Base-by-base conservation (phyloP, 2,329 filamentous ascomycete species). In the Aaosphaeria pasadenensis region DNA sequence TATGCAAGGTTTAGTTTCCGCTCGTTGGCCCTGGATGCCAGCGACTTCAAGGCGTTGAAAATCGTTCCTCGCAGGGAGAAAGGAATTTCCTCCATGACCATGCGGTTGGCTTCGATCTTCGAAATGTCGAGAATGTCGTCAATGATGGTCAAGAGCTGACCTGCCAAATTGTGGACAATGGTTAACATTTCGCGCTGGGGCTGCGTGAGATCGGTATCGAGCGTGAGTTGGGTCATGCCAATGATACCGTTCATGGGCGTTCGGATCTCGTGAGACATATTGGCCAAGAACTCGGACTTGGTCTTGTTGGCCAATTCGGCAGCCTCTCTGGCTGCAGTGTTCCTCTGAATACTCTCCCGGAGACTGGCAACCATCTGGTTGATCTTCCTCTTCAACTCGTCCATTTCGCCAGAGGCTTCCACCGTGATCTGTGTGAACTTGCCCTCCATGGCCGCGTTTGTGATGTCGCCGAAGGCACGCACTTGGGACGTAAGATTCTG, bases 311-410 rank as follows among this genome's bases (percentile, higher is more conserved):
- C 94, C 67, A 96, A 77, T 70, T 99, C 94, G 62, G 94, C 94
- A 42, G 92, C 91, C 72, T 97, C 92, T 71, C 94, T 88, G 48
- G 94, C 94, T 57, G 91, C 89, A 3, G 91, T 96, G 69, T 97
- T 99, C 69, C 91, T 85, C 70, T 97, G 91, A 58, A 99, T 96
- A 78, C 89, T 95, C 73, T 97, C 94, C 58, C 92, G 81, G 53
- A 99, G 76, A 67, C 95, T 96, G 67, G 89, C 94, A 45, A 97
- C 91, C 94, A 99, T 99, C 76, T 95, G 89, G 70, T 97, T 99
- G 80, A 99, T 97, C 79, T 97, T 97, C 63, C 91, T 86, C 75
- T 99, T 99, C 60, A 99, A 80, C 71, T 97, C 92, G 72, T 97
- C 94, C 94, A 99, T 97, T 72, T 99, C 94, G 55, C 94, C 94